Percentiles rank a stretch among this genome's conserved stretches.
Conservation (phyloP, 176 grass and related monocot species). For the Paspalum vaginatum region DNA sequence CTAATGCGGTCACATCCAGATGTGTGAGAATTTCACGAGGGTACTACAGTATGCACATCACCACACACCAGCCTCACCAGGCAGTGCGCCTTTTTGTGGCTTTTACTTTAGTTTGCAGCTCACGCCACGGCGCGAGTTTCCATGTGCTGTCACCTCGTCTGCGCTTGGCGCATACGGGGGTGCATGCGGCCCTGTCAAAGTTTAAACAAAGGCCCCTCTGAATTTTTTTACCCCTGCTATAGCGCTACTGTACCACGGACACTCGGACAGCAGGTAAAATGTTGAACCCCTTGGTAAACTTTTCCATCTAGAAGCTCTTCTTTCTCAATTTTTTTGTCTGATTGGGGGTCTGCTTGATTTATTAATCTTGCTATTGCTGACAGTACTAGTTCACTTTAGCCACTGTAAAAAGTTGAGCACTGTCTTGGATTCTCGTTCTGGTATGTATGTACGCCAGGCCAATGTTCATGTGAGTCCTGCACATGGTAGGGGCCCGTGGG, state of each 20-base stretch:
- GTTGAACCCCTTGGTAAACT: background rate
- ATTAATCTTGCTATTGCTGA: constrained; percentile 21
- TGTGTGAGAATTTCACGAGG: background rate
- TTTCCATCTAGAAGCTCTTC: background rate
- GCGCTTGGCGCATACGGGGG: background rate
- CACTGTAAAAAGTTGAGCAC: constrained; percentile 32
- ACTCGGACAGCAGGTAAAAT: constrained; percentile 2
- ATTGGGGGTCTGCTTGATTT: background rate
- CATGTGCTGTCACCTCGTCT: constrained; percentile 45
- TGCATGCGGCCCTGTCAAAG: constrained; percentile 16
- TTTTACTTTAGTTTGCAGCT: constrained; percentile 49
- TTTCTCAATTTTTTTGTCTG: background rate
- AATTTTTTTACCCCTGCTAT: background rate
- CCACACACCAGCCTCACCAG: no score
- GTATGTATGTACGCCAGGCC: background rate
- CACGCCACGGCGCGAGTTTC: constrained; percentile 42
- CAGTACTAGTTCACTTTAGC: background rate
- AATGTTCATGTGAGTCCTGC: constrained; percentile 34
- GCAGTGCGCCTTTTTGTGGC: constrained; percentile 44
- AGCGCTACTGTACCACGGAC: background rate
- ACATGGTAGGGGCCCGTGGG: constrained; percentile 26
- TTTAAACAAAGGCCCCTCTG: background rate
- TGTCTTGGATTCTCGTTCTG: constrained; percentile 28
- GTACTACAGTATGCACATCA: background rate
- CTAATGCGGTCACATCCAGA: no score